A percentile compares a stretch with the other conserved stretches of the same genome.
These are phyloP conservation scores for Talaromyces ruber DNA, from an alignment of 495 filamentous ascomycete species.

Conservation along the genomic window DNA sequence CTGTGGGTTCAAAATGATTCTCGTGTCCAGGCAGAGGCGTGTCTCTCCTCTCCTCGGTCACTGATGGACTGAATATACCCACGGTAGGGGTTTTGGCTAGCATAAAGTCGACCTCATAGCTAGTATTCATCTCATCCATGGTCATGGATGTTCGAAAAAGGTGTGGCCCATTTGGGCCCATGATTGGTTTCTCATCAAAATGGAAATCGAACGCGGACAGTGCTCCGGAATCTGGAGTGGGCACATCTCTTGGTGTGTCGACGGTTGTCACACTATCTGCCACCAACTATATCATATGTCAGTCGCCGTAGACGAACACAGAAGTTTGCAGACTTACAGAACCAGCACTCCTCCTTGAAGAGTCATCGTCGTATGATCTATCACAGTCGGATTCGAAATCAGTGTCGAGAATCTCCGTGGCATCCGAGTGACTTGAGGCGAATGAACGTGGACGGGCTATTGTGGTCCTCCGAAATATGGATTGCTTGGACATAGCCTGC, in stretches of 20 bases:
- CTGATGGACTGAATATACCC: slow-evolving; percentile 12
- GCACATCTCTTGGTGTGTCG: slow-evolving; percentile 10
- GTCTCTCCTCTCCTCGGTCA: slow-evolving; percentile 8
- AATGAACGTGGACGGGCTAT: not conserved
- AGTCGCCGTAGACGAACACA: not conserved
- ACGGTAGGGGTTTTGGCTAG: slow-evolving; percentile 57
- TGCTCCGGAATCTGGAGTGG: slow-evolving; percentile 11
- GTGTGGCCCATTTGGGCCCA: slow-evolving; percentile 75
- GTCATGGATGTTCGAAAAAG: slow-evolving; percentile 58
- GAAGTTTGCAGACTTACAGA: slow-evolving; percentile 42
- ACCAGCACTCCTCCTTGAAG: slow-evolving; percentile 55
- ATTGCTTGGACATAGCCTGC: not conserved
- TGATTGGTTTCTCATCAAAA: slow-evolving; percentile 23
- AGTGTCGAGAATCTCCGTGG: slow-evolving; percentile 67
- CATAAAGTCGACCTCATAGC: slow-evolving; percentile 48
- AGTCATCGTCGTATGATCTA: slow-evolving; percentile 39
- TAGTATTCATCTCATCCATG: slow-evolving; percentile 23
- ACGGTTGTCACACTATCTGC: slow-evolving; percentile 10
- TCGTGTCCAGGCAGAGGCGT: slow-evolving; percentile 15
- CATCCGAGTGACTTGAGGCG: slow-evolving; percentile 36
- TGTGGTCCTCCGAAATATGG: not conserved
- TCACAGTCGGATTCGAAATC: slow-evolving; percentile 61
- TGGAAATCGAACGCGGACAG: slow-evolving; percentile 36
- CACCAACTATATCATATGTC: slow-evolving; percentile 10
- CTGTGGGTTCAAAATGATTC: slow-evolving; percentile 18